phyloP scores from a whole-genome alignment of 2,329 filamentous ascomycete species.

The Fusarium sp. region DNA sequence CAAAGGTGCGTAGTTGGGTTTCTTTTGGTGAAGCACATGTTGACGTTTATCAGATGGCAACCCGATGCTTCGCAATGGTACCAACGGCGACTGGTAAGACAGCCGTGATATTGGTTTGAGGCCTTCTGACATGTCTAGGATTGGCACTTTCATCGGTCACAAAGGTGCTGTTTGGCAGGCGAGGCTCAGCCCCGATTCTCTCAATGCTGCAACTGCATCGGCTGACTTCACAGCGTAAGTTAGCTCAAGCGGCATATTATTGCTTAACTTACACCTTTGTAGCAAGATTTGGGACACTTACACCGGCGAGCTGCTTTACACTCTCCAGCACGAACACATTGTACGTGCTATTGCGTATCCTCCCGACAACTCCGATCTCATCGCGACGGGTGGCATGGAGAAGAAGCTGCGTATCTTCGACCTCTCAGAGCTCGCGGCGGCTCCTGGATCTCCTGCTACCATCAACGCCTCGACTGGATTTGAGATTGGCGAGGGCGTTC shows the following conservation, averaged over 20 bases:
- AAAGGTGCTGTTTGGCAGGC: slow-evolving; percentile 99
- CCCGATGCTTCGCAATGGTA: slow-evolving; percentile 95
- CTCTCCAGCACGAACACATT: slow-evolving; percentile 92
- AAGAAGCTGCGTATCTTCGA: slow-evolving; percentile 97
- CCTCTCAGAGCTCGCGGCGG: slow-evolving; percentile 68
- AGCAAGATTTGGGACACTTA: slow-evolving; percentile 98
- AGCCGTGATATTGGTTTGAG: neutral
- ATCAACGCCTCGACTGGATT: slow-evolving; percentile 74
- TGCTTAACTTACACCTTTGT: slow-evolving; percentile 46
- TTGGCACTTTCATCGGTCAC: slow-evolving; percentile 97
- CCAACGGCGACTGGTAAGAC: slow-evolving; percentile 89
- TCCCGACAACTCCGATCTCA: slow-evolving; percentile 80
- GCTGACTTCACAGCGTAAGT: slow-evolving; percentile 94
- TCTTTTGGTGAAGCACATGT: slow-evolving; percentile 24
- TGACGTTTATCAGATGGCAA: slow-evolving; percentile 78
- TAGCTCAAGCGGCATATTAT: neutral
- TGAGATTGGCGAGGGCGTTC: slow-evolving; percentile 87
- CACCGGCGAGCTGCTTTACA: slow-evolving; percentile 87
- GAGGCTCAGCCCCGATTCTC: slow-evolving; percentile 86
- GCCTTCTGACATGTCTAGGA: slow-evolving; percentile 66
- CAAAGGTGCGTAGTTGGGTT: slow-evolving; percentile 69
- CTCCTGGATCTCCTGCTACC: slow-evolving; percentile 56
- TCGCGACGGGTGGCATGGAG: slow-evolving; percentile 94
- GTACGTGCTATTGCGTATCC: slow-evolving; percentile 94
- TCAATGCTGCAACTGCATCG: slow-evolving; percentile 89